phyloP scores from a whole-genome alignment of 331 rosid genomes.

The Malus hybrid region DNA sequence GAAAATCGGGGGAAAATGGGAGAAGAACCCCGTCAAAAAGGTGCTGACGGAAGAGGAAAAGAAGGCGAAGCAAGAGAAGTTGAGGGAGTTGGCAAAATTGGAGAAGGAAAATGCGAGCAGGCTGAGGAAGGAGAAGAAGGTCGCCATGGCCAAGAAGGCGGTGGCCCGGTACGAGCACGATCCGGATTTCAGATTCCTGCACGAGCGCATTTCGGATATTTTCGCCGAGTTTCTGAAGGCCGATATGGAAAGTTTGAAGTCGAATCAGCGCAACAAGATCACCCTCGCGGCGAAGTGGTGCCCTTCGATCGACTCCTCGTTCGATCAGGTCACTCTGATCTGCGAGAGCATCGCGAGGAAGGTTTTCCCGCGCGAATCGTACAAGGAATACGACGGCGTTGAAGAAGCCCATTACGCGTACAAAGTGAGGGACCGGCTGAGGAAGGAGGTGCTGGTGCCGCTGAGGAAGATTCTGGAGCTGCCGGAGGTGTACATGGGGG shows the following conservation, averaged over 20 bases:
- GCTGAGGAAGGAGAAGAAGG: slow-evolving; percentile 20
- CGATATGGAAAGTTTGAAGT: slow-evolving; percentile 19
- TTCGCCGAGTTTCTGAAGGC: slow-evolving; percentile 29
- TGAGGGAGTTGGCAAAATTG: not conserved
- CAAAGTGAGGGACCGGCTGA: slow-evolving; percentile 22
- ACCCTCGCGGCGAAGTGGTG: slow-evolving; percentile 33
- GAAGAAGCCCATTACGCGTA: slow-evolving; percentile 19
- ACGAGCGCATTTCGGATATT: slow-evolving; percentile 28
- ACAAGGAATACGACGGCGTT: too few species aligned
- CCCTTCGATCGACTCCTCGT: slow-evolving; percentile 29
- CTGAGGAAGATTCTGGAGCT: slow-evolving; percentile 18
- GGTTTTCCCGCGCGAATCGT: too few species aligned
- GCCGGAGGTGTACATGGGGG: slow-evolving; percentile 28
- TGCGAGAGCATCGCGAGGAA: too few species aligned
- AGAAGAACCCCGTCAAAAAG: not conserved
- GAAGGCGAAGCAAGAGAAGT: not conserved
- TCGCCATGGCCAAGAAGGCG: slow-evolving; percentile 32
- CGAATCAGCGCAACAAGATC: slow-evolving; percentile 2
- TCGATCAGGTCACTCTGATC: slow-evolving; percentile 1
- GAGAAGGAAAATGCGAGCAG: slow-evolving; percentile 32
- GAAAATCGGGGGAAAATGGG: not conserved
- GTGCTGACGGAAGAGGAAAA: not conserved
- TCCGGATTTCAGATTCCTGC: slow-evolving; percentile 17
- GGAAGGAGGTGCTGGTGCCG: slow-evolving; percentile 25
- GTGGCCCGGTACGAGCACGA: slow-evolving; percentile 10